Evolutionary conservation across 2,329 filamentous ascomycete species (phyloP).

Genomic region (Arachnomyces sp.): DNA sequence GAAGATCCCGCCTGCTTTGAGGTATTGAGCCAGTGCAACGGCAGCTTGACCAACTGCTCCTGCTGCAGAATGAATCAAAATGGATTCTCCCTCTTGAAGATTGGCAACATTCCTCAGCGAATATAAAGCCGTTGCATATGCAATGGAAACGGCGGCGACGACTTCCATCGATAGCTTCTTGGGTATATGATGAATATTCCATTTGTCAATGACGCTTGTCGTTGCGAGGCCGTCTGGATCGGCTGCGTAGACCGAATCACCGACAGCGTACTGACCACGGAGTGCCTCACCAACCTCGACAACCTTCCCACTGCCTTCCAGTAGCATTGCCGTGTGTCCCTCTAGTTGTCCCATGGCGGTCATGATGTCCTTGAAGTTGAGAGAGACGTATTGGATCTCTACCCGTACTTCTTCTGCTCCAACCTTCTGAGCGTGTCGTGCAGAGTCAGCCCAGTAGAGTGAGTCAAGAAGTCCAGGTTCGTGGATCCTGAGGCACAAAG

Average conservation of each 20-base stretch:
- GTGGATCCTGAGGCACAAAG: slow-evolving; percentile 5
- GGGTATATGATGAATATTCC: no score
- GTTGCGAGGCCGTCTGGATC: slow-evolving; percentile 1
- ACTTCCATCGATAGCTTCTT: slow-evolving; percentile 13
- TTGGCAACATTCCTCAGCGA: slow-evolving; percentile 8
- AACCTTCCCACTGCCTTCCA: slow-evolving; percentile 10
- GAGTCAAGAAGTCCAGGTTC: slow-evolving; percentile 9
- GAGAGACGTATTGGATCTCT: not conserved
- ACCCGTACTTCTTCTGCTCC: slow-evolving; percentile 3
- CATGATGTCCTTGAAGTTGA: slow-evolving; percentile 9
- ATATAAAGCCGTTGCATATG: slow-evolving; percentile 13
- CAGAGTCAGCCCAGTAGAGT: slow-evolving; percentile 11
- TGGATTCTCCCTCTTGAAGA: slow-evolving; percentile 9
- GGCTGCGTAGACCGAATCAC: slow-evolving; percentile 11
- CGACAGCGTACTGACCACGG: slow-evolving; percentile 7
- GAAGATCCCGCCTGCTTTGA: slow-evolving; percentile 14
- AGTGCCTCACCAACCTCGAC: slow-evolving; percentile 4
- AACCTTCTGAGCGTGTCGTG: no score
- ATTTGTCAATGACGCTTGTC: slow-evolving; percentile 7
- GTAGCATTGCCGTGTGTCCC: slow-evolving; percentile 2
- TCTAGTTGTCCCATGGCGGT: slow-evolving; percentile 7
- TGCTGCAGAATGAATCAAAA: slow-evolving; percentile 14
- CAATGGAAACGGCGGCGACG: slow-evolving; percentile 12
- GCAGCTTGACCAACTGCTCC: slow-evolving; percentile 14
- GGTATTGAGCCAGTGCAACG: slow-evolving; percentile 12